These are phyloP conservation scores for Sclerotinia glacialis DNA, from an alignment of 2,329 filamentous ascomycete species.

Conservation along the genomic window DNA sequence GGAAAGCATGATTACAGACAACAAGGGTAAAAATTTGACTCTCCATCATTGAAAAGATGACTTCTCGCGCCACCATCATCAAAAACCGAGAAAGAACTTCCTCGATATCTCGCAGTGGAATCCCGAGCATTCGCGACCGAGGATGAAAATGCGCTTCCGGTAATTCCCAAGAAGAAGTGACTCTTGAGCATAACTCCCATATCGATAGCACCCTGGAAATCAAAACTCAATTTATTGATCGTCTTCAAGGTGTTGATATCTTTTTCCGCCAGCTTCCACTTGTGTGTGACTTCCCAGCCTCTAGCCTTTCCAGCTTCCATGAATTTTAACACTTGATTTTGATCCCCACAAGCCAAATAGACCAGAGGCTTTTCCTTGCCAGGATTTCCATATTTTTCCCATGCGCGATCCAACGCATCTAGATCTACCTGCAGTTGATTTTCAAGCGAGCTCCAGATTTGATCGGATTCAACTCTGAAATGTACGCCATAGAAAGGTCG, in stretches of 20 bases:
- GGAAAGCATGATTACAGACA: slow-evolving; percentile 34
- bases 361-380: slow-evolving; percentile 35
- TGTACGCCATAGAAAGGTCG: slow-evolving; percentile 41
- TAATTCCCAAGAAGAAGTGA: slow-evolving; percentile 40
- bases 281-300: slow-evolving; percentile 42
- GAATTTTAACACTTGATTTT: slow-evolving; percentile 39
- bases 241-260: slow-evolving; percentile 28
- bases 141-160: slow-evolving; percentile 40
- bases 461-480: slow-evolving; percentile 42
- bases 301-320: slow-evolving; percentile 34
- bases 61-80: slow-evolving; percentile 39
- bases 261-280: slow-evolving; percentile 36
- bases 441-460: slow-evolving; percentile 41
- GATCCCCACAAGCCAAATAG: slow-evolving; percentile 42
- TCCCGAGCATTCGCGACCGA: slow-evolving; percentile 40
- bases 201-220: slow-evolving; percentile 42
- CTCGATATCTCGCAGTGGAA: slow-evolving; percentile 40
- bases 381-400: slow-evolving; percentile 33
- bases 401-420: slow-evolving; percentile 40
- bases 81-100: slow-evolving; percentile 36
- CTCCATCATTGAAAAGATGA: slow-evolving; percentile 40
- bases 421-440: slow-evolving; percentile 40
- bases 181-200: slow-evolving; percentile 39
- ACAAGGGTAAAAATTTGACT: slow-evolving; percentile 39
- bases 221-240: slow-evolving; percentile 39